Base-by-base conservation (phyloP, 208 protist genomes). In the Leishmania guyanensis region DNA sequence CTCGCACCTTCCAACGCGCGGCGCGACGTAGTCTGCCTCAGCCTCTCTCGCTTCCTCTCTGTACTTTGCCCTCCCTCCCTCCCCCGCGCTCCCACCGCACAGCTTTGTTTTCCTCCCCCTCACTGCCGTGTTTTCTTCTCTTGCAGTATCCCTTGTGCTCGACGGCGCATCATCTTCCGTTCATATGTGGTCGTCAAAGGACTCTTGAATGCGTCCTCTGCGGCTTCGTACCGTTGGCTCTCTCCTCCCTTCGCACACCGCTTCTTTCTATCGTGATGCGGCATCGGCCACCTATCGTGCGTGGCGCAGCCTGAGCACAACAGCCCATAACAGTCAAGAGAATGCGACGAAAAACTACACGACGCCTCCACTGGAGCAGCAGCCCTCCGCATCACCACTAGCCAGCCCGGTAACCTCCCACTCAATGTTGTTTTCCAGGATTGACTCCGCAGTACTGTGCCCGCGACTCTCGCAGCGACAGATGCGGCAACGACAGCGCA, bases 401-500 rank as follows among this genome's bases (percentile, higher is more conserved):
- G 22, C 5, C 29, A 10, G 26, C 6, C 76, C 29, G 43, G 10
- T 26, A 10, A 36, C 62, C 2, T 33, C 73, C 39, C 60, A n/a
- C 5, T 36, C 51, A 5, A 22, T 51, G 29, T 14, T 29, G 10
- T 66, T 20, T 14, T 16, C 77, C 2, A 20, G 43, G 65, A 4
- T 51, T 36, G 60, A 62, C 62, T 50, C 60, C 5, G 36, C 66
- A n/a, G 43, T 70, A 9, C 29, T 68, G 10, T 88, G 46, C 29
- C 43, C 62, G 1, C 66, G 75, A 48, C 84, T 87, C 0, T 89
- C 81, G n/a, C 74, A 85, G 20, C 86, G 89, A 5, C 77, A 86
- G n/a, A 66, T 75, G 79, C 84, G 90, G 8, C 90, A 95, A 60
- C 84, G 90, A 29, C 85, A 91, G 80, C 85, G 83, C 8, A 76